Percentiles rank a stretch among this genome's conserved stretches.
Evolutionary conservation across 495 filamentous ascomycete species (phyloP).

Genomic region (Penicillium paxilli): DNA sequence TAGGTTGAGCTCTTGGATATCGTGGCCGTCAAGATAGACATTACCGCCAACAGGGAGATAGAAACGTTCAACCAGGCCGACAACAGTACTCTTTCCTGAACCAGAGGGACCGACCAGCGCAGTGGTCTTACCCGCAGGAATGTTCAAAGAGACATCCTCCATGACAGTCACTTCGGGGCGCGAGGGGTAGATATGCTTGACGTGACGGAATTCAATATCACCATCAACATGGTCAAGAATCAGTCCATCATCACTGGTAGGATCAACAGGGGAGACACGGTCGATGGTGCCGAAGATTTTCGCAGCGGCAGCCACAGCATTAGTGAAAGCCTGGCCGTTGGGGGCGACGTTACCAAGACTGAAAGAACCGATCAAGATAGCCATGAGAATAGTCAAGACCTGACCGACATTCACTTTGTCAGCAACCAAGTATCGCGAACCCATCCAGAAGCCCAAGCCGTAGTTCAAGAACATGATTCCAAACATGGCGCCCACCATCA

Average conservation of each 20-base stretch:
- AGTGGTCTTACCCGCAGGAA: constrained; percentile 84
- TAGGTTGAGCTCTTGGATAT: constrained; percentile 79
- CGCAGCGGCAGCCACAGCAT: constrained; percentile 73
- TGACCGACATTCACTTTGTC: constrained; percentile 57
- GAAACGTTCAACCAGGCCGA: constrained; percentile 89
- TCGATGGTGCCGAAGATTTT: constrained; percentile 96
- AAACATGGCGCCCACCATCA: constrained; percentile 85
- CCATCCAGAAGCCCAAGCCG: constrained; percentile 93
- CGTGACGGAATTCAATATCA: constrained; percentile 74
- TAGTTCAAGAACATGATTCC: constrained; percentile 84
- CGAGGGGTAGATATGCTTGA: constrained; percentile 94
- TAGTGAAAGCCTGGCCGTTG: constrained; percentile 81
- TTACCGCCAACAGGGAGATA: constrained; percentile 83
- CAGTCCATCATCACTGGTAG: constrained; percentile 66
- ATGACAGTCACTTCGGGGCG: constrained; percentile 87
- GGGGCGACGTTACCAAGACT: constrained; percentile 87
- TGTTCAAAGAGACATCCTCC: constrained; percentile 71
- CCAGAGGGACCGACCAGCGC: constrained; percentile 87
- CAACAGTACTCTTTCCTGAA: constrained; percentile 88
- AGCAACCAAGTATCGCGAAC: constrained; percentile 72
- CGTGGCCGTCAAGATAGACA: constrained; percentile 80
- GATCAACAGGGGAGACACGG: constrained; percentile 82
- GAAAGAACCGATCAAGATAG: constrained; percentile 89
- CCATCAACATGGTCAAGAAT: constrained; percentile 73
- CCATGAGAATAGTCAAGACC: constrained; percentile 78